Conservation (phyloP, 2,329 filamentous ascomycete genomes). For the Tricladium varicosporioides region DNA sequence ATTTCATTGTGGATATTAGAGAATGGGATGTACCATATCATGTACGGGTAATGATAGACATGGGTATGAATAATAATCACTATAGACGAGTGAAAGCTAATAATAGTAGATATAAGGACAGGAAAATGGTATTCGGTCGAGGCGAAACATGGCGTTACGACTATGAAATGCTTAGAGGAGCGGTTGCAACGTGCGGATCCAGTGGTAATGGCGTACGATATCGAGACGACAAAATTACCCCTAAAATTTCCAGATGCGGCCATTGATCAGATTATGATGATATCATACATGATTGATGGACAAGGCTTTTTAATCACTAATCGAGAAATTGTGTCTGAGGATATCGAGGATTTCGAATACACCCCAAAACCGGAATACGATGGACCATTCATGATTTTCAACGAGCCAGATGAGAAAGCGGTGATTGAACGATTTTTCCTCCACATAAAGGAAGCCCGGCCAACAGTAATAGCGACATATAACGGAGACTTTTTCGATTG, state of each 20-base stretch:
- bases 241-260: conserved; percentile 95
- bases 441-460: conserved; percentile 90
- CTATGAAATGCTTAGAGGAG: conserved; percentile 81
- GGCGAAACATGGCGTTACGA: conserved; percentile 84
- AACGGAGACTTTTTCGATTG: conserved; percentile 99
- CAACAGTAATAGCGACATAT: conserved; percentile 98
- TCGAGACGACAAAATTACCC: conserved; percentile 93
- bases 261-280: conserved; percentile 99
- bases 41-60: conserved; percentile 96
- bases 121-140: conserved; percentile 98
- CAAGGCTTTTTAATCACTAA: conserved; percentile 98
- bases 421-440: conserved; percentile 89
- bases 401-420: conserved; percentile 89
- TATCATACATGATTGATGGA: conserved; percentile 99
- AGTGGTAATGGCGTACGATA: conserved; percentile 98
- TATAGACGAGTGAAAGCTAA: conserved; percentile 17
- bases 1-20: conserved; percentile 97
- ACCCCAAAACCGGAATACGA: conserved; percentile 96
- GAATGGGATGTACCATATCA: conserved; percentile 99
- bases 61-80: conserved; percentile 50
- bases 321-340: conserved; percentile 93
- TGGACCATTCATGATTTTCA: conserved; percentile 96
- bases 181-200: conserved; percentile 88
- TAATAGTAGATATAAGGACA: conserved; percentile 75
- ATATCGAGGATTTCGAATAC: conserved; percentile 97